phyloP scores from a whole-genome alignment of 345 rosid genomes.

The Cardamine chenopodiifolia region DNA sequence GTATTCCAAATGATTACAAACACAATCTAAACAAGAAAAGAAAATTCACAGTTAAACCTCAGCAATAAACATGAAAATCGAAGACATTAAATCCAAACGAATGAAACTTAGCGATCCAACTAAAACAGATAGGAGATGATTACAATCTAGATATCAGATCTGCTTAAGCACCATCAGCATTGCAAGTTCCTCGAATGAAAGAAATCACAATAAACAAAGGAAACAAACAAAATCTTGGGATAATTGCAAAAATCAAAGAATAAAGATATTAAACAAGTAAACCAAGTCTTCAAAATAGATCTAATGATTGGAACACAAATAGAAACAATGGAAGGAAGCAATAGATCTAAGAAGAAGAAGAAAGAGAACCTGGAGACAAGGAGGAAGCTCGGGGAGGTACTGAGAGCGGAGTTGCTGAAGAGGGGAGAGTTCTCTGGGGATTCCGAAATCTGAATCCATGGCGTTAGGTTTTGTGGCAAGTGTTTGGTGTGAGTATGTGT shows the following conservation, averaged over 20 bases:
- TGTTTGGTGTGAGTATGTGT: conserved; percentile 26
- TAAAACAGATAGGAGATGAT: conserved; percentile 22
- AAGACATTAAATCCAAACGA: not conserved
- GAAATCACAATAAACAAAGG: not conserved
- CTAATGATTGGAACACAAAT: conserved; percentile 2
- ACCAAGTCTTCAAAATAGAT: conserved; percentile 3
- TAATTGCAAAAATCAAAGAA: not conserved
- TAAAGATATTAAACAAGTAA: not conserved
- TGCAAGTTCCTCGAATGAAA: not conserved
- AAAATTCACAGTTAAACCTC: not conserved
- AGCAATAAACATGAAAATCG: not conserved
- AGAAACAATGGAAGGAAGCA: not conserved
- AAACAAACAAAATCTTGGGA: not conserved
- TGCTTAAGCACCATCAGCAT: conserved; percentile 24
- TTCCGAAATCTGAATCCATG: conserved; percentile 97
- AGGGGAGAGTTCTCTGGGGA: conserved; percentile 86
- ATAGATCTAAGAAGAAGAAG: not conserved
- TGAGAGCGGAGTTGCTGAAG: conserved; percentile 84
- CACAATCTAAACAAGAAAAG: not conserved
- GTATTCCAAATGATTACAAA: not conserved
- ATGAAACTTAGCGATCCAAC: not conserved
- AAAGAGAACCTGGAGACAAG: conserved; percentile 78
- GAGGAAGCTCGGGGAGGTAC: conserved; percentile 86
- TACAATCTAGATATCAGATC: conserved; percentile 29
- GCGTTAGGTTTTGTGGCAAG: conserved; percentile 14